Conservation (phyloP, 306 rosid species). For the Cicer yamashitae region DNA sequence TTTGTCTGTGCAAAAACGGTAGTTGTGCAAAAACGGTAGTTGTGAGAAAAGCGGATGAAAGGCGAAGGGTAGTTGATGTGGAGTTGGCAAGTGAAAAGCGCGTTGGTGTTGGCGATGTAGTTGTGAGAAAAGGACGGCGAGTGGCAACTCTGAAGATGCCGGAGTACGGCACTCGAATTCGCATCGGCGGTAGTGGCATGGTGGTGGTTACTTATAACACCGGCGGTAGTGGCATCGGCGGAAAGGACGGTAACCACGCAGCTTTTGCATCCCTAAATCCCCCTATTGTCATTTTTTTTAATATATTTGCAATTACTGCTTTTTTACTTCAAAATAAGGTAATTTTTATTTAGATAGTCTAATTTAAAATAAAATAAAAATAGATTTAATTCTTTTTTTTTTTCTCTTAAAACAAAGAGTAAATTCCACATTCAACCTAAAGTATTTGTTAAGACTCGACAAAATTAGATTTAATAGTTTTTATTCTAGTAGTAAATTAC, state of each 20-base stretch:
- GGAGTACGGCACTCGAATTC: conserved; percentile 39
- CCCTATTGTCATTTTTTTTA: not conserved
- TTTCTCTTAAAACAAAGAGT: no score
- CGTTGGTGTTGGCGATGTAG: not conserved
- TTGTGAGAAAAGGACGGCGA: not conserved
- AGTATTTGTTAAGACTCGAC: no score
- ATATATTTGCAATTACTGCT: no score
- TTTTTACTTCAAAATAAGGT: no score
- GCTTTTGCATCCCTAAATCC: conserved; percentile 29
- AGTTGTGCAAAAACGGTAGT: conserved; percentile 42
- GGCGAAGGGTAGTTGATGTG: conserved; percentile 29
- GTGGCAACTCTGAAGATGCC: conserved; percentile 53
- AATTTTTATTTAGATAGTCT: no score
- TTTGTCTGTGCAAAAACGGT: conserved; percentile 60
- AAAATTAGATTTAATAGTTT: no score
- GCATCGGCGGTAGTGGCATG: conserved; percentile 45
- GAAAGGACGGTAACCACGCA: conserved; percentile 3
- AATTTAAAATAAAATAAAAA: no score
- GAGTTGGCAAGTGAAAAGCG: not conserved
- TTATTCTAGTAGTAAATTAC: no score
- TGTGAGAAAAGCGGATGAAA: conserved; percentile 41
- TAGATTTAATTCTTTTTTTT: no score
- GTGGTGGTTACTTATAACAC: not conserved
- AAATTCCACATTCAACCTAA: no score
- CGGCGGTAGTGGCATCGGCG: no score